Conservation (phyloP, 208 protist genomes). For the Trypanosoma caninum region DNA sequence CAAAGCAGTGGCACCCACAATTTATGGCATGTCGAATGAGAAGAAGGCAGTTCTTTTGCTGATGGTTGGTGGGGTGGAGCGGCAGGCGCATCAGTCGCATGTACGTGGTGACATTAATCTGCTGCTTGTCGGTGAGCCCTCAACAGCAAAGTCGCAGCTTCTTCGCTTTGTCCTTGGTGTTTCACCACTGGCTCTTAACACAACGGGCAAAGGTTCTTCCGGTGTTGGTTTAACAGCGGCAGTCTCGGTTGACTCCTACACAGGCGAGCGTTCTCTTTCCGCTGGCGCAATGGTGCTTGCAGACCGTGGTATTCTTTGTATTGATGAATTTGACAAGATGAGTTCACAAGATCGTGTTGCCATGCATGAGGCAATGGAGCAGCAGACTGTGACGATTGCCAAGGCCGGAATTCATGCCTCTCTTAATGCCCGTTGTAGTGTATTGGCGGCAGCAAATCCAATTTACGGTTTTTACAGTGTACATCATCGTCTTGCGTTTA, state of each 20-base stretch:
- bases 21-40: slow-evolving; percentile 97
- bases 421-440: slow-evolving; percentile 98
- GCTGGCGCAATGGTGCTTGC: slow-evolving; percentile 99
- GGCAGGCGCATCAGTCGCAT: slow-evolving; percentile 92
- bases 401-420: slow-evolving; percentile 99
- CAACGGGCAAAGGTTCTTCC: slow-evolving; percentile 96
- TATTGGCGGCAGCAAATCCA: slow-evolving; percentile 99
- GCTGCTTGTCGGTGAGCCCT: slow-evolving; percentile 99
- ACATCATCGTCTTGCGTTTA: slow-evolving; percentile 89
- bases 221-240: slow-evolving; percentile 99
- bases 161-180: slow-evolving; percentile 96
- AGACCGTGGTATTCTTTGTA: slow-evolving; percentile 98
- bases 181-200: slow-evolving; percentile 97
- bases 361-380: slow-evolving; percentile 99
- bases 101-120: slow-evolving; percentile 99
- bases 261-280: slow-evolving; percentile 94
- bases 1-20: slow-evolving; percentile 96
- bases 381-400: slow-evolving; percentile 99
- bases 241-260: slow-evolving; percentile 97
- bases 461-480: slow-evolving; percentile 98
- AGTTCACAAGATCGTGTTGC: slow-evolving; percentile 93
- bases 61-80: slow-evolving; percentile 97
- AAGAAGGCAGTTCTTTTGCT: slow-evolving; percentile 97
- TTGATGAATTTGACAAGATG: slow-evolving; percentile 99
- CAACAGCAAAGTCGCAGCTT: slow-evolving; percentile 99